Conservation (phyloP, 2,329 filamentous ascomycete species). For the Huntiella bhutanensis region DNA sequence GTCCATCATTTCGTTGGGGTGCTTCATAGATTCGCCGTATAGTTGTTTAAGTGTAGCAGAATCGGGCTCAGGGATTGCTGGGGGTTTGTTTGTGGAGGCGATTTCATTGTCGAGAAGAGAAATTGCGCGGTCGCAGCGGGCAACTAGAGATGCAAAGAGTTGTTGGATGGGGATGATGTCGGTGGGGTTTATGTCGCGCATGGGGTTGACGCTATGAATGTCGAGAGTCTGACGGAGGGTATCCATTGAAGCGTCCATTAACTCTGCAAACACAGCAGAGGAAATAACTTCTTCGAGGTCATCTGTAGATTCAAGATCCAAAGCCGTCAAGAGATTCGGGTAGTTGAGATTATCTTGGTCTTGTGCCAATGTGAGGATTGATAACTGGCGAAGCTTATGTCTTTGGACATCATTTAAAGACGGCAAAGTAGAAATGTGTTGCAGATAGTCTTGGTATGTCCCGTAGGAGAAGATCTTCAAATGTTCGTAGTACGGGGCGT, state of each 20-base stretch:
- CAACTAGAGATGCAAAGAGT: conserved; percentile 55
- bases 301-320: conserved; percentile 46
- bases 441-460: conserved; percentile 57
- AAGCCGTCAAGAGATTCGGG: conserved; percentile 40
- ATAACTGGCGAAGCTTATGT: conserved; percentile 78
- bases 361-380: conserved; percentile 62
- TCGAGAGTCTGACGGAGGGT: conserved; percentile 55
- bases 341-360: conserved; percentile 55
- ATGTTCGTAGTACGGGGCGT: conserved; percentile 42
- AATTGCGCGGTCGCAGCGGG: conserved; percentile 50
- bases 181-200: conserved; percentile 66
- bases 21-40: too few relatives aligned
- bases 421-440: conserved; percentile 38
- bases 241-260: conserved; percentile 69
- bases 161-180: conserved; percentile 49
- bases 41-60: too few relatives aligned
- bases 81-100: too few relatives aligned
- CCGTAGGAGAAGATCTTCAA: conserved; percentile 87
- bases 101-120: too few relatives aligned
- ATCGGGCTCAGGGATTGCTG: too few relatives aligned
- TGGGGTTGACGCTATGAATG: conserved; percentile 62
- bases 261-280: conserved; percentile 66
- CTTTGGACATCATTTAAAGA: conserved; percentile 51
- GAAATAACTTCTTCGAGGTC: conserved; percentile 77
- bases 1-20: too few relatives aligned